A percentile compares a stretch with the other conserved stretches of the same genome.
Evolutionary conservation across 495 filamentous ascomycete species (phyloP).

Genomic region (Daldinia loculata): DNA sequence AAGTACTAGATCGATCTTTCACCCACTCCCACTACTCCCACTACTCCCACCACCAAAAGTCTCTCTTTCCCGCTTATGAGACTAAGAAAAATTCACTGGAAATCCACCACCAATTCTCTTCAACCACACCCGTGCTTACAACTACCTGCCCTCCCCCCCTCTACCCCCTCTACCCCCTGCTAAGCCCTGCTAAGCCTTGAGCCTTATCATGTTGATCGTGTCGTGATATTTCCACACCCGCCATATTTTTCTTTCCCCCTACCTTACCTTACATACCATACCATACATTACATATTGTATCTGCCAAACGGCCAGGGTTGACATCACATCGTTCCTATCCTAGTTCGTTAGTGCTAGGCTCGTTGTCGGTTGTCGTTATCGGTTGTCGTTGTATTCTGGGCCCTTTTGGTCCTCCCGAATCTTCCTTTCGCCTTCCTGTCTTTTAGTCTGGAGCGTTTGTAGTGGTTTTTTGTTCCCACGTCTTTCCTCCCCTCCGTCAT

Average conservation of each 20-base stretch:
- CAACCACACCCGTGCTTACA: conserved; percentile 43
- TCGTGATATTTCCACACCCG: conserved; percentile 51
- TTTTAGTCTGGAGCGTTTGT: conserved; percentile 37
- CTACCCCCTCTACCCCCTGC: background rate
- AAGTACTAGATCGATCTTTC: conserved; percentile 39
- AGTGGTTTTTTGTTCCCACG: conserved; percentile 17
- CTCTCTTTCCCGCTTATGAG: conserved; percentile 17
- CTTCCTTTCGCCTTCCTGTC: conserved; percentile 41
- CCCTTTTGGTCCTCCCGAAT: conserved; percentile 19
- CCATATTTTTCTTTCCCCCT: conserved; percentile 11
- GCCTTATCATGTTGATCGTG: conserved; percentile 46
- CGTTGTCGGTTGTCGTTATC: conserved; percentile 5
- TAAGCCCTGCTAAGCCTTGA: conserved; percentile 25
- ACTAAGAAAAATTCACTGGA: conserved; percentile 17
- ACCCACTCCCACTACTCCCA: conserved; percentile 21
- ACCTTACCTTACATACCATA: conserved; percentile 7
- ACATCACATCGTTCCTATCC: conserved; percentile 47
- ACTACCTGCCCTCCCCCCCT: background rate
- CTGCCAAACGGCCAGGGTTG: conserved; percentile 47
- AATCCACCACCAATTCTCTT: conserved; percentile 30
- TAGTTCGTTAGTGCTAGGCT: conserved; percentile 36
- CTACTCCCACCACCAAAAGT: background rate
- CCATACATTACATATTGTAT: conserved; percentile 27
- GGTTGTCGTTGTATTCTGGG: conserved; percentile 38
- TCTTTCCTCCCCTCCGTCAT: conserved; percentile 41